Evolutionary conservation across 2,329 filamentous ascomycete genomes (phyloP).

Genomic region (Diaporthe sp.): DNA sequence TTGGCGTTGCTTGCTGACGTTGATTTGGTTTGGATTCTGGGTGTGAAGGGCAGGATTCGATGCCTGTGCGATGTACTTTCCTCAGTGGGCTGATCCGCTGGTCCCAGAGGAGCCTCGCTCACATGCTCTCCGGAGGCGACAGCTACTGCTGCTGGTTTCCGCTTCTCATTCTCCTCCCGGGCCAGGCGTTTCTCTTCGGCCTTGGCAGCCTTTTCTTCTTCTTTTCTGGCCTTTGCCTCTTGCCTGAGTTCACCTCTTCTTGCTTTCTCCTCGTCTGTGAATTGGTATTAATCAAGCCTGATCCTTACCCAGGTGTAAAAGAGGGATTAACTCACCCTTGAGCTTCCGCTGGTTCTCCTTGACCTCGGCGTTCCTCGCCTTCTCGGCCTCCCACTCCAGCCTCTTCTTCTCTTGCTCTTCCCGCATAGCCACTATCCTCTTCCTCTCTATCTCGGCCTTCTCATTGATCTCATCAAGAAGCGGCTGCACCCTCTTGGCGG

Average conservation of each 20-base stretch:
- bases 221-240: constrained; percentile 68
- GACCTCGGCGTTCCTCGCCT: constrained; percentile 55
- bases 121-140: background rate
- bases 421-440: constrained; percentile 73
- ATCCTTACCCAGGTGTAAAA: no score
- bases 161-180: constrained; percentile 64
- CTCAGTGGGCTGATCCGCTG: constrained; percentile 35
- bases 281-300: background rate
- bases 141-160: constrained; percentile 42
- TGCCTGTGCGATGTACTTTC: constrained; percentile 44
- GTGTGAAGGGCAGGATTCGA: constrained; percentile 39
- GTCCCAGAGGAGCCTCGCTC: background rate
- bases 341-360: constrained; percentile 52
- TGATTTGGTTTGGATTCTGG: constrained; percentile 42
- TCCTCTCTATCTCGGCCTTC: constrained; percentile 80
- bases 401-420: constrained; percentile 76
- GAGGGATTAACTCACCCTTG: constrained; percentile 57
- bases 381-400: constrained; percentile 70
- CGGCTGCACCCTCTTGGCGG: constrained; percentile 82
- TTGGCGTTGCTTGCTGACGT: constrained; percentile 28
- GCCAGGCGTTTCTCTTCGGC: constrained; percentile 61
- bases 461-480: constrained; percentile 88
- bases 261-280: constrained; percentile 74
- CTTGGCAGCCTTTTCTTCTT: constrained; percentile 62
- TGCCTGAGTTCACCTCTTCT: constrained; percentile 73